Base-by-base conservation (phyloP, 108 stramenopile genomes). In the Conticribra guillardii region DNA sequence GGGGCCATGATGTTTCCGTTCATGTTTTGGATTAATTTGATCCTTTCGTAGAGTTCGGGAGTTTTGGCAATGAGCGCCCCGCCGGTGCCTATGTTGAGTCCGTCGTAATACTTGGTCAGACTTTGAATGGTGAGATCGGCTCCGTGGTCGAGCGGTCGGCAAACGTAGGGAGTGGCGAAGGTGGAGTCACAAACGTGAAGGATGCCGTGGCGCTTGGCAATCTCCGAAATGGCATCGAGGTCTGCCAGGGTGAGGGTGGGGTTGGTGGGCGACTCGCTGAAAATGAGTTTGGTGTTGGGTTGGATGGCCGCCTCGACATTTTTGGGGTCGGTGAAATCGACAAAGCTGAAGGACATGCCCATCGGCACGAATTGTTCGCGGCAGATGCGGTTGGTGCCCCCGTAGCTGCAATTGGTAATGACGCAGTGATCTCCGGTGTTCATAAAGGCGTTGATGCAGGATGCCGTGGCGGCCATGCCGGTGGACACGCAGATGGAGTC, bases 1-100 rank as follows among this genome's bases (percentile, higher is more conserved):
- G 89, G 89, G 53, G 82, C 58, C 85, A 91, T 86, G 37, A 91
- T 89, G 83, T 89, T 89, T n/a, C 90, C 90, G 67, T 91, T 88
- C 84, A 91, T 87, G 68, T 89, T 91, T 69, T 87, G 84, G 60
- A 88, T 66, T 46, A 87, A 79, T 76, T 89, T 89, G 46, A 87
- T 80, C 28, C 85, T 81, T 23, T 84, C 85, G 62, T 86, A 74
- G n/a, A 91, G 67, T 54, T 89, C 87, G 24, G 78, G 76, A 57
- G 88, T 88, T 44, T 79, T 80, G 9, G 85, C 84, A 24, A 86
- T 71, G 31, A 90, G 83, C 11, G 86, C 87, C 24, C 89, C 89
- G 14, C 89, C 89, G 23, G 87, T 85, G n/a, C 88, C 90, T 51
- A 90, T 87, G 71, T 88, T 90, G 82, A 87, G 87, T 48, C 89